Evolutionary conservation across 371 early-diverging fungal genomes (phyloP).

Genomic region (Mortierella sp.): DNA sequence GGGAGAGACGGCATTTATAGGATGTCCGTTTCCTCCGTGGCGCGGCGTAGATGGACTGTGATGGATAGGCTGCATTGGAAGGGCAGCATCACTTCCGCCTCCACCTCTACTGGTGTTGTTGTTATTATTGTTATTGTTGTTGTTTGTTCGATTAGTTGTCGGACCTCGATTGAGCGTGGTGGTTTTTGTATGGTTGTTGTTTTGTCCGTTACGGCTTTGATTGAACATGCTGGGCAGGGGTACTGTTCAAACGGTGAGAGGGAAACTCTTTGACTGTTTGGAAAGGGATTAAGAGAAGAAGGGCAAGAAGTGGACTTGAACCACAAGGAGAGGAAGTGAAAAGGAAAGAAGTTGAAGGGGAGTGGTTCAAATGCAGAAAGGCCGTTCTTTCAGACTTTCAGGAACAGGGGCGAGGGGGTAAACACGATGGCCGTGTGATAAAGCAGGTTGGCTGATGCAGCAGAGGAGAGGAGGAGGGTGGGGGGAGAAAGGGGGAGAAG

Average conservation of each 20-base stretch:
- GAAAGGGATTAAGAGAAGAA: not conserved
- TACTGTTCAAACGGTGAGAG: not conserved
- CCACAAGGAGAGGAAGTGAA: not conserved
- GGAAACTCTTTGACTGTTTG: not conserved
- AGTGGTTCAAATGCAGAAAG: not conserved
- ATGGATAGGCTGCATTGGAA: slow-evolving; percentile 43
- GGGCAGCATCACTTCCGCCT: slow-evolving; percentile 21
- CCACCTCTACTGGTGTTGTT: not conserved
- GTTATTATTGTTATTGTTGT: slow-evolving; percentile 21
- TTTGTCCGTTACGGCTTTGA: not conserved
- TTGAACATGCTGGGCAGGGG: not conserved
- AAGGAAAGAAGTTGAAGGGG: too few relatives aligned
- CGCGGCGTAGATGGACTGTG: slow-evolving; percentile 28
- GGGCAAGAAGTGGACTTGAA: not conserved
- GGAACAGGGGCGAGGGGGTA: not conserved
- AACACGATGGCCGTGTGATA: not conserved
- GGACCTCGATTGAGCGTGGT: not conserved
- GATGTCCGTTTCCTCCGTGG: slow-evolving; percentile 15
- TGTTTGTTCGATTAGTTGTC: not conserved
- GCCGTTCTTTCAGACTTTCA: not conserved
- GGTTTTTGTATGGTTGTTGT: not conserved
- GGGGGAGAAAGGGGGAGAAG: not conserved
- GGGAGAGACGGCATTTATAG: slow-evolving; percentile 1
- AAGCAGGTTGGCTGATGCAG: slow-evolving; percentile 2
- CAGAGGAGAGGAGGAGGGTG: not conserved